Base-by-base conservation (phyloP, 2,329 filamentous ascomycete genomes). In the Claviceps humidiphila region DNA sequence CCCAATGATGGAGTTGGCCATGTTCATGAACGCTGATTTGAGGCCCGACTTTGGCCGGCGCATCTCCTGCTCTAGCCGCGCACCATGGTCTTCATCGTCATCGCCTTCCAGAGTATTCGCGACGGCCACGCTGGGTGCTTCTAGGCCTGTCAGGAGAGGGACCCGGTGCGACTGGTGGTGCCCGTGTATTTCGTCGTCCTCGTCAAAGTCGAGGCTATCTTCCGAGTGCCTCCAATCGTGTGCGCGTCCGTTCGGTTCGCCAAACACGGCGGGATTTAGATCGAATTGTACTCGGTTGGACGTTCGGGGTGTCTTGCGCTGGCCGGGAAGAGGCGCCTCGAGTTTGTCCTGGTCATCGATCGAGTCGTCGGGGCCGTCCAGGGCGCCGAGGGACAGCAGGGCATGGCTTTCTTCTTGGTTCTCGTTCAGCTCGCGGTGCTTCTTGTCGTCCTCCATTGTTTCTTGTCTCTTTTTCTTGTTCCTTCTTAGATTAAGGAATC, bases 1-100 rank as follows among this genome's bases (percentile, higher is more conserved):
- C 41, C 82, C 82, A 59, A 98, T 96, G 66, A 98, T 98, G 61
- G 87, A 94, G 72, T 98, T 98, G 57, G 93, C 91, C 93, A 98
- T 98, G 71, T 98, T 98, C 89, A 97, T 95, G 60, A 98, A 97
- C 3, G 93, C 91, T 65, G 85, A 88, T 56, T 79, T 76, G 70
- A 97, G 77, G 5, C 86, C 85, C 53, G 88, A 95, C 70, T 91
- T 91, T 47, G 91, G 89, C 53, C 90, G 77, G 42, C 63, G 62
- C 52, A 75, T 73, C 64, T 83, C 78, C 38, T 72, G 69, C 59
- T 77, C 74, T 5, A 74, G 75, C 68, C 74, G 75, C 43, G 71
- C 59, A 26, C 59, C 59, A 5, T 57, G 56, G 51, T 63, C 60
- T 22, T 65, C 55, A 61, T 73, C 66, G 69, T 66, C 45, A 63